Base-by-base conservation (phyloP, 495 filamentous ascomycete genomes). In the Xylaria nigripes region DNA sequence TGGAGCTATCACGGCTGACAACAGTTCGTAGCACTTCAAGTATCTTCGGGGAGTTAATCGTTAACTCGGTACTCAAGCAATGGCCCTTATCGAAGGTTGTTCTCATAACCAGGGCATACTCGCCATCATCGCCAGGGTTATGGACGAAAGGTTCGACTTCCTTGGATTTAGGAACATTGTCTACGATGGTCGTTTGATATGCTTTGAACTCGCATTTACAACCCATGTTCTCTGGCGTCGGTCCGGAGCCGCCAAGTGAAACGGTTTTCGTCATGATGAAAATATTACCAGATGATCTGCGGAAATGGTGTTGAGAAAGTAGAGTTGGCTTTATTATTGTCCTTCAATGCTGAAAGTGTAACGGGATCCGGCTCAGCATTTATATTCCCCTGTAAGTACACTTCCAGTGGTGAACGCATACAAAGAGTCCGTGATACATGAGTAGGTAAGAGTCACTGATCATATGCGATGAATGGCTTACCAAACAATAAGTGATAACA, bases 1-100 rank as follows among this genome's bases (percentile, higher is more conserved):
- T 67, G 1, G 60, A 54, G 1, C 70, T 62, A 36, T 76, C 73
- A 27, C 66, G 72, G n/a, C 62, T 62, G 42, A 77, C 56, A 4
- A 71, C 61, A 10, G 61, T 51, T n/a, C 61, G 58, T 15, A 66
- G 63, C 15, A 65, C 63, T 38, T 58, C 59, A 21, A 74, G 64
- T 12, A 78, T 65, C 22, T 70, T 53, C 1, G 68, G 69, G 2
- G 75, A 78, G 49, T 78, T 74, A 54, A 78, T 66, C 18, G 67
- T 55, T 13, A 78, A 50, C 6, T 44, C 59, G 12, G 63, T 70
- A 54, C 64, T 68, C 45, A 62, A 61, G 9, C 63, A 58, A 16
- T 56, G 51, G 9, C 64, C 45, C 15, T 64, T 48, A n/a, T 61
- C 45, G 25, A 58, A 66, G 24, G 51, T 48, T 50, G 53, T 61